Base-by-base conservation (phyloP, 352 stramenopile genomes). In the Phytophthora multivora region DNA sequence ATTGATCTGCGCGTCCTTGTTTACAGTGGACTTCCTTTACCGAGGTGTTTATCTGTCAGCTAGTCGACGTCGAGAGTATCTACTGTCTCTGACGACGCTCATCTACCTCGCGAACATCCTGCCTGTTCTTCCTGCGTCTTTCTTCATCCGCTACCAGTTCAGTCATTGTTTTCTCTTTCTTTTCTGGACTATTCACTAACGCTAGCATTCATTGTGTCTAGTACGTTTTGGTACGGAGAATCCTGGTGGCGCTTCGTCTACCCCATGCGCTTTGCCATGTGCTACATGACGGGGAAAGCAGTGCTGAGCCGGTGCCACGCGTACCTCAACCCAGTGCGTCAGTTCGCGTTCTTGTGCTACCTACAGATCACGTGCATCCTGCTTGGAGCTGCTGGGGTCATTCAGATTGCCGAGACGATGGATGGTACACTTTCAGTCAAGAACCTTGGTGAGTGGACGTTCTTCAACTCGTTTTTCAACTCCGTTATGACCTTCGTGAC, bases 381-480 rank as follows among this genome's bases (percentile, higher is more conserved):
- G 52, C 75, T 84, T 25, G 79, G 79, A 28, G 85, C 86, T 15
- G 86, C 84, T 28, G 85, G 86, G 15, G 80, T 95, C 62, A 93
- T 95, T 52, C 86, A 95, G 55, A 86, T 95, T 39, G 83, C 86
- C 11, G 86, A 95, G 69, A 95, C 86, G 2, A 89, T 88, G 63
- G 80, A 90, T 56, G 75, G 63, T 6, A 73, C 54, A 4, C 60
- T 68, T 39, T 73, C 56, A 35, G 75, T 79, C 8, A 90, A 86
- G 26, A 74, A 88, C 23, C 63, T 75, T 4, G 86, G 86, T 35
- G 85, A 95, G 46, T 95, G 86, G 86, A 95, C 86, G 2, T 95
- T 93, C 50, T 95, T 95, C 71, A 93, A 93, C 55, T 74, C 86
- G 19, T 92, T 91, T 43, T 95, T 95, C 76, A 95, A 95, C 51